Evolutionary conservation across 805 yeast genomes (phyloP), one percentile per base, ranked within the genome.

Genomic region (Metschnikowia aberdeeniae): DNA sequence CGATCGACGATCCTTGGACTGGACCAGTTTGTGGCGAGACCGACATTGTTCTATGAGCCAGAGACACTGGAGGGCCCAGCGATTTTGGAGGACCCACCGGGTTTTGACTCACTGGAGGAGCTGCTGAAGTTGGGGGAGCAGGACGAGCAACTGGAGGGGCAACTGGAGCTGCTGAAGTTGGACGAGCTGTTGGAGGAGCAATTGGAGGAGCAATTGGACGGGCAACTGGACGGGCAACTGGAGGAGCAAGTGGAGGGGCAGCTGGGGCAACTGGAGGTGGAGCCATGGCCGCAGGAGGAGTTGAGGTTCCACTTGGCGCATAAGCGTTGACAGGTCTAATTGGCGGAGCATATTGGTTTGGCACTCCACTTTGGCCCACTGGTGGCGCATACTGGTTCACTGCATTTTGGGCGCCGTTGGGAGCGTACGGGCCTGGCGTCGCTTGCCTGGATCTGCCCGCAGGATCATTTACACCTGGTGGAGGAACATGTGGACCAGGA

Each of bases 1-100:
- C 80, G 36, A 93, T 79, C 13, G 83, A 82, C 2, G 36, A 10
- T 5, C 27, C 10, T 17, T 34, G 24, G 27, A 14, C 24, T 2
- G 28, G 9, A 4, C 14, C 32, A 12, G 32, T 30, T 30, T 12
- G 14, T 30, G n/a, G 32, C 1, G 32, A 30, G 26, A 22, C 26
- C 26, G 26, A 22, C 26, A 22, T 22, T 22, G 26, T 22, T 22
- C 26, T 22, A 6, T 5, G 26, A 4, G 26, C 26, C 26, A 22
- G 26, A 22, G 26, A 5, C 26, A 22, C 26, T 22, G 26, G 26
- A 22, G 26, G 26, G 8, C 26, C 26, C 26, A 22, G 8, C 1
- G 35, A 32, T 5, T 9, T 14, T 9, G 35, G 22, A n/a, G 35
- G 35, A 3, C 19, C 35, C 35, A 32, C 35, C 12, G 22, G 33